Evolutionary conservation across 768 basidiomycete species (phyloP).

Genomic region (Mycena albidolilacea): DNA sequence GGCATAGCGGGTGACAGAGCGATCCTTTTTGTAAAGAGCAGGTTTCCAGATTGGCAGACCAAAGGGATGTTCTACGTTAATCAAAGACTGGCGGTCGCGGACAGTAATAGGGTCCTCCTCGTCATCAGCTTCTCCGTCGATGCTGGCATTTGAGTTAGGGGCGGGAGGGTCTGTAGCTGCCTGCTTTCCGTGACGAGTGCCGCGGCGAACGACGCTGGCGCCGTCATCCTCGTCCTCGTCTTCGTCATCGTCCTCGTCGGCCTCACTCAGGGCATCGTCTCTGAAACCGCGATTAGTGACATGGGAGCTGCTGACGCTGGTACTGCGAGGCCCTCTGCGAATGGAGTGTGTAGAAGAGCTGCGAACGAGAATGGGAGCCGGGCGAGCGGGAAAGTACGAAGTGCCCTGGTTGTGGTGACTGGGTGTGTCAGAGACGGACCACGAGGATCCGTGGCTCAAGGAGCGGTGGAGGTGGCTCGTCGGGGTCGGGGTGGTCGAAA

Average conservation of each 20-base stretch:
- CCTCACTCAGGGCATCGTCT: conserved; percentile 68
- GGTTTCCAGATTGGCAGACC: conserved; percentile 99
- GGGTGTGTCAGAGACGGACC: conserved; percentile 71
- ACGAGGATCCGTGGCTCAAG: conserved; percentile 70
- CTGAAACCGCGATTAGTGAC: conserved; percentile 60
- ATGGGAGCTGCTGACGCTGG: conserved; percentile 73
- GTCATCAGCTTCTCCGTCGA: conserved; percentile 49
- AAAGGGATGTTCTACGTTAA: conserved; percentile 99
- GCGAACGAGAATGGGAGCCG: conserved; percentile 60
- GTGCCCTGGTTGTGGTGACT: conserved; percentile 79
- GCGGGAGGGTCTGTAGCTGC: conserved; percentile 51
- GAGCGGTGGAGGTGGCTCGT: conserved; percentile 57
- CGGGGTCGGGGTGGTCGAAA: conserved; percentile 64
- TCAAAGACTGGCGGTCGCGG: conserved; percentile 96
- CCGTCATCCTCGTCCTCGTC: conserved; percentile 54
- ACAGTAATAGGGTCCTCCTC: conserved; percentile 94
- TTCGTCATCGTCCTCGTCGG: conserved; percentile 62
- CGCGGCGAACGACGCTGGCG: conserved; percentile 42
- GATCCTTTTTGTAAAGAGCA: conserved; percentile 97
- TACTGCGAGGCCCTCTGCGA: conserved; percentile 68
- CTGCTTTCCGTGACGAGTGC: conserved; percentile 60
- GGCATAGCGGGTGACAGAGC: conserved; percentile 96
- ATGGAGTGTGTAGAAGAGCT: conserved; percentile 69
- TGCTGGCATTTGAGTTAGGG: conserved; percentile 53
- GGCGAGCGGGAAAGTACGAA: conserved; percentile 76